Evolutionary conservation across 2,329 filamentous ascomycete species (phyloP), one percentile per base, ranked within the genome.

Genomic region (Rhynchosporium agropyri): DNA sequence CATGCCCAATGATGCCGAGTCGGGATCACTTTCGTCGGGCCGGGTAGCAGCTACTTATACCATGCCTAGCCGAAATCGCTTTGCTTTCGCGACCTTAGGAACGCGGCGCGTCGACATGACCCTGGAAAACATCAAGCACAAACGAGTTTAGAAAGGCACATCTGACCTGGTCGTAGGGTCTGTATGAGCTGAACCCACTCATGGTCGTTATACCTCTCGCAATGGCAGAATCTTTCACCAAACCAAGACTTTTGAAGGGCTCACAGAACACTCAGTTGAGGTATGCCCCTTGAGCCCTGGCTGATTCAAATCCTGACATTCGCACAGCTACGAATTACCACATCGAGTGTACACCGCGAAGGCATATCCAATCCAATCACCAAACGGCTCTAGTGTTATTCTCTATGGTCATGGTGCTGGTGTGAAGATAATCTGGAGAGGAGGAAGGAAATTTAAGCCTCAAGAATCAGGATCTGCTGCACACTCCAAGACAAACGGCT

Each of bases 371-470:
- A 77, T 86, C 20, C 79, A 80, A 63, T 87, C 86, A 1, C 80
- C 84, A 1, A 86, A 89, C 70, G 86, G 86, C 42, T 86, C 86
- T 6, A 84, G 81, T 2, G 81, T 89, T 70, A 73, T 89, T 31
- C 75, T 89, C 50, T 87, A 87, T 69, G 85, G 83, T 51, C 85
- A 88, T 68, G 84, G 87, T 63, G 85, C 83, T 73, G 86, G 86
- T 50, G 75, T 88, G 48, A 85, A 81, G 3, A 70, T 89, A 43
- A 74, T 85, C 29, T 89, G 86, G 86, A 81, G 84, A 48, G 86
- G 86, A 51, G 86, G 86, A 10, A 80, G 80, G 57, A 78, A 79
- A n/a, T 83, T 89, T 69, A 88, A 85, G 71, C 65, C 77, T 31
- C 74, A 77, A 43, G 77, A 79, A 58, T 69, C 72, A 15, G 65